Evolutionary conservation across 176 grass and related monocot genomes (phyloP).

Genomic region (Bothriochloa decipiens): DNA sequence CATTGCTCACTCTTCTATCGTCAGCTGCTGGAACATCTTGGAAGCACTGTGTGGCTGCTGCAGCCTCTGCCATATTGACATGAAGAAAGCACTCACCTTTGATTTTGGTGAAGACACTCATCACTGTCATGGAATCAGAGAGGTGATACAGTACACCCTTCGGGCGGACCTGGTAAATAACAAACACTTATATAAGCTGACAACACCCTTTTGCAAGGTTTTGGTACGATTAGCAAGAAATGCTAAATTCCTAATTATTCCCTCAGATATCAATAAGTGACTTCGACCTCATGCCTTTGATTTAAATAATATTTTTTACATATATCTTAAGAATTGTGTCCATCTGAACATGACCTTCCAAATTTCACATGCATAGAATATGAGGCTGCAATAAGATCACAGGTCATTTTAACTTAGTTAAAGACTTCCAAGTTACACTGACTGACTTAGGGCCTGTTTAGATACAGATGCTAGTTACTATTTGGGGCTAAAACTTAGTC

Average conservation of each 20-base stretch:
- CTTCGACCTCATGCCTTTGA: background rate
- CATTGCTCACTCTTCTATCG: conserved; percentile 25
- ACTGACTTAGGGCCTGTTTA: background rate
- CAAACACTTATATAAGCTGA: conserved; percentile 35
- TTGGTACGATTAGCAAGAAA: conserved; percentile 11
- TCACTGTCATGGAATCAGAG: conserved; percentile 66
- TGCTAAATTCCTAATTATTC: background rate
- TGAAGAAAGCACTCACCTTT: conserved; percentile 64
- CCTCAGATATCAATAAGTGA: background rate
- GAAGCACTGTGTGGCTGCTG: background rate
- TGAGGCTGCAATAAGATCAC: background rate
- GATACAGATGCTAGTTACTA: too few species aligned
- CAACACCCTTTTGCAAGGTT: conserved; percentile 20
- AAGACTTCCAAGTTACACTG: background rate
- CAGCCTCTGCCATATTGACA: conserved; percentile 44
- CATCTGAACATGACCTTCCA: background rate
- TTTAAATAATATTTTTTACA: background rate
- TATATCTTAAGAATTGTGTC: background rate
- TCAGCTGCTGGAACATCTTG: conserved; percentile 7
- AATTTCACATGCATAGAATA: background rate
- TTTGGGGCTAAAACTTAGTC: too few species aligned
- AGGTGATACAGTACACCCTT: conserved; percentile 67
- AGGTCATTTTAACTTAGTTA: background rate
- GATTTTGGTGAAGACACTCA: conserved; percentile 42
- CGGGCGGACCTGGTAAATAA: conserved; percentile 58